A percentile compares a stretch with the other conserved stretches of the same genome.
Conservation (phyloP, 1,284 basidiomycete genomes). For the Hemileia vastatrix region DNA sequence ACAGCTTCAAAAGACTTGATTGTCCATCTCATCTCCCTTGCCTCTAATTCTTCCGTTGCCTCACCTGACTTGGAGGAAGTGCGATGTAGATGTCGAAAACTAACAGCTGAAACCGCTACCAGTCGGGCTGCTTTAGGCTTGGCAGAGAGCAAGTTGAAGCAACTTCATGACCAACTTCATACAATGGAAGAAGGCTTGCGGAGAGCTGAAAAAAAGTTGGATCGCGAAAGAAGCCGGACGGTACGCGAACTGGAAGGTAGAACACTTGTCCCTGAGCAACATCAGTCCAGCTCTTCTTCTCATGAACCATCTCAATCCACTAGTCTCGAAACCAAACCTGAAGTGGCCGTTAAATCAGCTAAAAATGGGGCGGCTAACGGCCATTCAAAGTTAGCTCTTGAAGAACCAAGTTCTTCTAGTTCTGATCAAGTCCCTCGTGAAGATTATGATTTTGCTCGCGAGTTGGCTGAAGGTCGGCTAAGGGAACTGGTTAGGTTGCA, state of each 20-base stretch:
- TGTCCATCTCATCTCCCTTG: slow-evolving; percentile 21
- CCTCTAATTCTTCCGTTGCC: slow-evolving; percentile 16
- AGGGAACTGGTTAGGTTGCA: slow-evolving; percentile 24
- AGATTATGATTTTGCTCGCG: slow-evolving; percentile 23
- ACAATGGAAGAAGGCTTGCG: slow-evolving; percentile 27
- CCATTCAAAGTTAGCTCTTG: slow-evolving; percentile 14
- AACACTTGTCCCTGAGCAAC: slow-evolving; percentile 1
- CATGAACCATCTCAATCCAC: too few species aligned
- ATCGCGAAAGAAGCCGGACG: slow-evolving; percentile 30
- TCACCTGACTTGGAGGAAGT: slow-evolving; percentile 21
- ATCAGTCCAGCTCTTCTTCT: slow-evolving; percentile 12
- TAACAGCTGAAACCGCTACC: slow-evolving; percentile 18
- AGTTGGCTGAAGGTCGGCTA: slow-evolving; percentile 18
- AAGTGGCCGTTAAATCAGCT: slow-evolving; percentile 1
- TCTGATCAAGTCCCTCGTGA: not conserved
- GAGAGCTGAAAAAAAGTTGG: slow-evolving; percentile 33
- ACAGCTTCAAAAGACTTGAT: slow-evolving; percentile 23
- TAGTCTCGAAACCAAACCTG: slow-evolving; percentile 1
- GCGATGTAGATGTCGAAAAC: slow-evolving; percentile 6
- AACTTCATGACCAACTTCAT: slow-evolving; percentile 30
- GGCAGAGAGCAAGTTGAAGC: slow-evolving; percentile 25
- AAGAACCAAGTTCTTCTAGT: slow-evolving; percentile 15
- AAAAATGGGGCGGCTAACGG: slow-evolving; percentile 9
- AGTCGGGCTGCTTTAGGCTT: slow-evolving; percentile 16
- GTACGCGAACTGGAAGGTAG: slow-evolving; percentile 32